Percentiles rank a stretch among this genome's conserved stretches.
Evolutionary conservation across 495 filamentous ascomycete genomes (phyloP).

Genomic region (Lineolata rhizophorae): DNA sequence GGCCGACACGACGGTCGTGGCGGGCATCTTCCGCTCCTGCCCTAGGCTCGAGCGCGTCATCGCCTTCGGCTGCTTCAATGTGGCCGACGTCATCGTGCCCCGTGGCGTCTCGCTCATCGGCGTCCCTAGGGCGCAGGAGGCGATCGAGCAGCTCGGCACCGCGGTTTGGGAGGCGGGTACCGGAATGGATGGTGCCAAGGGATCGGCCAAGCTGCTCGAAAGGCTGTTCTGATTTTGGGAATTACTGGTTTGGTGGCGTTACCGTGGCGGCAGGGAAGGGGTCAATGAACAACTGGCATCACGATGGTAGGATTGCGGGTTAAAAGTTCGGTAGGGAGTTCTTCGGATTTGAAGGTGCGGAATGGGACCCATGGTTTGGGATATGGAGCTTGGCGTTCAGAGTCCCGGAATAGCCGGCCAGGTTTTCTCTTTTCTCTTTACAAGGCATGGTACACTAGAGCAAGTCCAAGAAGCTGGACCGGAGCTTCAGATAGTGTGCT

Average conservation of each 20-base stretch:
- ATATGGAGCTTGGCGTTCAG: too few relatives aligned
- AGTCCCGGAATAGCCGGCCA: too few relatives aligned
- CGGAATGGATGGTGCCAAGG: constrained; percentile 15
- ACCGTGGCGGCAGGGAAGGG: background rate
- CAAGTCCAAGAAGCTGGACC: too few relatives aligned
- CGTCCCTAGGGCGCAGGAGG: constrained; percentile 41
- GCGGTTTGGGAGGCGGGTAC: too few relatives aligned
- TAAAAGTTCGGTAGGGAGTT: too few relatives aligned
- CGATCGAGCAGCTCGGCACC: constrained; percentile 32
- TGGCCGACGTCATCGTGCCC: constrained; percentile 47
- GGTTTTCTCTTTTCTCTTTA: too few relatives aligned
- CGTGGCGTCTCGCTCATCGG: constrained; percentile 57
- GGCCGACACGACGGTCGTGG: constrained; percentile 53
- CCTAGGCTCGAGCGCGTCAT: constrained; percentile 48
- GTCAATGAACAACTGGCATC: too few relatives aligned
- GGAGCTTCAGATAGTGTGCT: too few relatives aligned
- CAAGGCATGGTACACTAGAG: too few relatives aligned
- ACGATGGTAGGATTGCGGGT: too few relatives aligned
- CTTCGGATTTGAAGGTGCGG: too few relatives aligned
- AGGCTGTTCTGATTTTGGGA: background rate
- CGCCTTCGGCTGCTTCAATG: constrained; percentile 69
- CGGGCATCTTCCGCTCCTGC: constrained; percentile 51
- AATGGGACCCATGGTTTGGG: too few relatives aligned
- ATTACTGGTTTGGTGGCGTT: background rate
- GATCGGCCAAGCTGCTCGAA: constrained; percentile 12